Base-by-base conservation (phyloP, 805 yeast species). In the Cyberlindnera sargentensis region DNA sequence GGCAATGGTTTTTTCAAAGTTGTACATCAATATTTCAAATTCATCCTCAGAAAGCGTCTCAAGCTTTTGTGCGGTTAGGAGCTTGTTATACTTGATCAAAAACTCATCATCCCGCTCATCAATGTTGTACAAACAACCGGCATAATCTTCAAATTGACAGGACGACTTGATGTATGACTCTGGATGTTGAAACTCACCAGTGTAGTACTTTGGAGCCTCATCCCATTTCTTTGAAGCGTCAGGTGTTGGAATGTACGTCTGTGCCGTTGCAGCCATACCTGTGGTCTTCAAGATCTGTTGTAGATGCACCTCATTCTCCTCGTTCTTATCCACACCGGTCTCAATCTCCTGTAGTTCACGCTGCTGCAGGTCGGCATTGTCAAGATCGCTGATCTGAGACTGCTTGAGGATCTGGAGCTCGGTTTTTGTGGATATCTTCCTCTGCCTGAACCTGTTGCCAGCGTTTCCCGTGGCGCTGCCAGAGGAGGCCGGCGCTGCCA, bases 311-410 rank as follows among this genome's bases (percentile, higher is more conserved):
- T 93, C 99, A 55, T 88, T 95, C 64, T 93, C 99, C 64, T 93
- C 99, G 53, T 85, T 88, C 62, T 93, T 93, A 58, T 93, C 99
- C 35, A 93, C 99, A 65, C 99, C 99, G 6, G 98, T 91, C 57
- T 93, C 99, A 36, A 93, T 77, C 48, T 88, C 87, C 56, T 87
- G 88, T 29, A 86, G 66, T 50, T 91, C 96, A 36, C 98, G 78
- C 61, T 84, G 95, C 54, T 81, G 84, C 34, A 58, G 46, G 46
- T 78, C 84, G 43, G 79, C 85, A 26, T 80, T 76, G 49, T 89
- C 96, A 37, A 82, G 61, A 50, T 84, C 84, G 1, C 95, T 91
- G 40, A 91, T 67, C 56, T 91, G 97, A 44, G 72, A 68, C 53
- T 87, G 95, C 58, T 76, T 75, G 60, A 82, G 75, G 7, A 91